Evolutionary conservation across 2,329 filamentous ascomycete genomes (phyloP).

Genomic region (Cordyceps javanica): DNA sequence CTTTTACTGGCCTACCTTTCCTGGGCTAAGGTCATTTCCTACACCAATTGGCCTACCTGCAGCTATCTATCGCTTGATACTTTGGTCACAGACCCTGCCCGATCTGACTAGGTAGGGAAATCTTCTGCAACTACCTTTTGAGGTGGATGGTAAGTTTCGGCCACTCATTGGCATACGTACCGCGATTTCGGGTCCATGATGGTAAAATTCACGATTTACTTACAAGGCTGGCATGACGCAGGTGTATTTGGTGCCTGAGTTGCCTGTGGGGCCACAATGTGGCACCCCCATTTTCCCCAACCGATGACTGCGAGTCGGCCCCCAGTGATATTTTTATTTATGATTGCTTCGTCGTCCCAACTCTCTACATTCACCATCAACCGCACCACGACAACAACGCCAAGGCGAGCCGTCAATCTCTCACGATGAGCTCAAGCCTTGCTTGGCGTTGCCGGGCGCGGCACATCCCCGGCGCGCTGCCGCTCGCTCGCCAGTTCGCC

Average conservation of each 20-base stretch:
- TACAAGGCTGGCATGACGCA: neutral
- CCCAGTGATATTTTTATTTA: neutral
- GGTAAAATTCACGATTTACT: neutral
- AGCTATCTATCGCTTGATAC: too few species aligned
- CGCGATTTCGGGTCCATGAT: neutral
- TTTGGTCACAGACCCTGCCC: too few species aligned
- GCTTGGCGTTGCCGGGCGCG: conserved; percentile 26
- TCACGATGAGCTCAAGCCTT: conserved; percentile 27
- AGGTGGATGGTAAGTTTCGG: too few species aligned
- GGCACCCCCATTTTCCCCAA: conserved; percentile 1
- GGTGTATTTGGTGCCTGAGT: neutral
- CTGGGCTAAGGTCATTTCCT: too few species aligned
- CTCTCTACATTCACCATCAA: neutral
- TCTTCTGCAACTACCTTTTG: too few species aligned
- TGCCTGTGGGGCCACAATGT: neutral
- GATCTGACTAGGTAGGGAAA: too few species aligned
- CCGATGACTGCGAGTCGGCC: neutral
- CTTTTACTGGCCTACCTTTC: too few species aligned
- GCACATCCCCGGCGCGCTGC: conserved; percentile 17
- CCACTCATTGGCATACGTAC: too few species aligned
- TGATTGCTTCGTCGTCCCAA: neutral
- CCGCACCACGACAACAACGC: neutral
- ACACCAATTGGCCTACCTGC: too few species aligned
- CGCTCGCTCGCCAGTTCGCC: conserved; percentile 9
- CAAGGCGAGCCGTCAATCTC: neutral